A percentile compares a stretch with the other conserved stretches of the same genome.
These are phyloP conservation scores for Picocystis salinarum DNA, from an alignment of 139 green algal genomes.

Conservation along the genomic window DNA sequence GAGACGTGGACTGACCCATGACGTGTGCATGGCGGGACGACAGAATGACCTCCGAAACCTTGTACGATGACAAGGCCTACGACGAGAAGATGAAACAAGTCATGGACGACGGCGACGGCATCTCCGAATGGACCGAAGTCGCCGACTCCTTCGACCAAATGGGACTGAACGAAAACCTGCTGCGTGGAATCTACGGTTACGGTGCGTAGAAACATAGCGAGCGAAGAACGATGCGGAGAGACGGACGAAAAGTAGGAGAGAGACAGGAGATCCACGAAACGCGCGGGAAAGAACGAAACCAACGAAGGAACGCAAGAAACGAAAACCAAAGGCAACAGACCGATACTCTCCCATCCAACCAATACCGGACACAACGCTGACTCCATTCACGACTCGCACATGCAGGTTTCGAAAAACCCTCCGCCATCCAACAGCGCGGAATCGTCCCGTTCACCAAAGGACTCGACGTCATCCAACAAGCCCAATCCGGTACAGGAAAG, in stretches of 20 bases:
- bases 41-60: neutral
- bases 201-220: conserved; percentile 57
- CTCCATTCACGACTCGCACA: no score
- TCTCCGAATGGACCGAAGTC: conserved; percentile 93
- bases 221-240: no score
- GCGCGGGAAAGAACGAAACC: no score
- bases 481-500: conserved; percentile 99
- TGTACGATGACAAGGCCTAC: conserved; percentile 50
- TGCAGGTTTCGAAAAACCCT: conserved; percentile 97
- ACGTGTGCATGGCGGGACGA: neutral
- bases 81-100: conserved; percentile 59
- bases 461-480: conserved; percentile 98
- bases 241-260: no score
- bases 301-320: no score
- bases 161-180: conserved; percentile 93
- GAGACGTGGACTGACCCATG: neutral
- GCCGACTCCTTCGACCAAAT: conserved; percentile 96
- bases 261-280: no score
- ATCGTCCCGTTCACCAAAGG: conserved; percentile 96
- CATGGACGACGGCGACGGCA: conserved; percentile 52
- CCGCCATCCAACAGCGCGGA: conserved; percentile 97
- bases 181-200: conserved; percentile 98
- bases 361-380: no score
- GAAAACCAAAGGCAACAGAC: no score
- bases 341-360: no score